phyloP scores from a whole-genome alignment of 495 filamentous ascomycete species.

The Penicillium lagena region DNA sequence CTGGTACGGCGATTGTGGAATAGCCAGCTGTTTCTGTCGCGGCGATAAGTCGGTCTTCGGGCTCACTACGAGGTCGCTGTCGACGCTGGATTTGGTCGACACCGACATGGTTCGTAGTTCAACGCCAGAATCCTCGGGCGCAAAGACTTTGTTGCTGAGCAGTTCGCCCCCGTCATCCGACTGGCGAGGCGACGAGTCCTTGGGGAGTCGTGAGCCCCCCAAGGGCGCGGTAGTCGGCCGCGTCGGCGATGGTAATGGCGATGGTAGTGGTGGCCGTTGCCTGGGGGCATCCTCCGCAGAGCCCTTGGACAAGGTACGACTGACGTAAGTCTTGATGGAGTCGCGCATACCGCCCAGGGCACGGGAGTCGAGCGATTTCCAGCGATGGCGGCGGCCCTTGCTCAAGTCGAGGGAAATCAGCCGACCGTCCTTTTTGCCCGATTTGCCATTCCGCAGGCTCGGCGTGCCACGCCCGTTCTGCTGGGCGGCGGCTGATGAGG shows the following conservation, averaged over 20 bases:
- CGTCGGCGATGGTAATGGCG: neutral
- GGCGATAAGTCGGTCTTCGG: constrained; percentile 1
- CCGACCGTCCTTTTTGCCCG: constrained; percentile 20
- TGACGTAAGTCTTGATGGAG: constrained; percentile 33
- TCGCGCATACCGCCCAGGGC: constrained; percentile 25
- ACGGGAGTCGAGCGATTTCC: constrained; percentile 18
- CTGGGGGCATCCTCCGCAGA: constrained; percentile 17
- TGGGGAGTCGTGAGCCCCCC: neutral
- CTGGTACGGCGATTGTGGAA: constrained; percentile 31
- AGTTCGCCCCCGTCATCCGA: neutral
- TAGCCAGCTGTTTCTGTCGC: constrained; percentile 23
- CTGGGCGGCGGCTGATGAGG: constrained; percentile 18
- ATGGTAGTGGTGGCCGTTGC: constrained; percentile 14
- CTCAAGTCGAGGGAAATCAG: constrained; percentile 20
- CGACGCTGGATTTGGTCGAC: constrained; percentile 10
- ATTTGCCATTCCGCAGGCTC: neutral
- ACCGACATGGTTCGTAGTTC: constrained; percentile 18
- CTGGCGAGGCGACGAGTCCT: neutral
- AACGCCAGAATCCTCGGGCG: neutral
- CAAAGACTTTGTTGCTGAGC: neutral
- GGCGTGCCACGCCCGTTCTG: constrained; percentile 9
- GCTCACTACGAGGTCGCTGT: constrained; percentile 2
- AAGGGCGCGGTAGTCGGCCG: neutral
- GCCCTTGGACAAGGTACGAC: constrained; percentile 23
- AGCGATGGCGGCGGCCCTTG: constrained; percentile 11